Base-by-base conservation (phyloP, 345 rosid species). In the Pugionium dolabratum region DNA sequence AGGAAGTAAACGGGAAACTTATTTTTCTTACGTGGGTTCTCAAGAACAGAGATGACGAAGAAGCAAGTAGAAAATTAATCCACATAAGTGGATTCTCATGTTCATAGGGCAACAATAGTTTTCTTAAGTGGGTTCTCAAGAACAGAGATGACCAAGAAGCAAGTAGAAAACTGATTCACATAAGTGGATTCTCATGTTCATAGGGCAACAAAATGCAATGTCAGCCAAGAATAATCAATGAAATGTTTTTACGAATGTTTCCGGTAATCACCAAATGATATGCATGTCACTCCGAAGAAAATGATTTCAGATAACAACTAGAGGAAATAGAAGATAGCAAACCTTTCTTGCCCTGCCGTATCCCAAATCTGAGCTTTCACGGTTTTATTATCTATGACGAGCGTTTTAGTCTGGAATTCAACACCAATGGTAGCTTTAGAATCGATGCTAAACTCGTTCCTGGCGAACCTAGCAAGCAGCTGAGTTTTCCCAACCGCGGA, bases 281-380 rank as follows among this genome's bases (percentile, higher is more conserved):
- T 1, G 1, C 26, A 46, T 46, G 54, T 1, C 9, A 42, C 10
- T 42, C 28, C 1, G 2, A 26, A 26, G 18, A 3, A 7, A 25
- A 34, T 45, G 48, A 5, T 52, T 32, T 25, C 1, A 44, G 10
- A 33, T 10, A 40, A 69, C 28, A 29, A 25, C 2, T 5, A 28
- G 10, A 50, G 9, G 36, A 61, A 62, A 35, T 32, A 51, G 29
- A 37, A 5, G 46, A 46, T 10, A 8, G 4, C 39, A 41, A 40
- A 89, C 96, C 96, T 83, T 74, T 89, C 96, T 64, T 89, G 90
- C 40, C 96, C 96, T 50, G 92, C 96, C 11, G 96, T 89, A 75
- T 89, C 96, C 96, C 96, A 86, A 80, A 89, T 89, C 75, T 89
- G 96, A 44, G 96, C 90, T 74, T 89, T 89, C 31, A 84, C 88